Conservation (phyloP, 2,329 filamentous ascomycete species). For the Lachnellula suecica region DNA sequence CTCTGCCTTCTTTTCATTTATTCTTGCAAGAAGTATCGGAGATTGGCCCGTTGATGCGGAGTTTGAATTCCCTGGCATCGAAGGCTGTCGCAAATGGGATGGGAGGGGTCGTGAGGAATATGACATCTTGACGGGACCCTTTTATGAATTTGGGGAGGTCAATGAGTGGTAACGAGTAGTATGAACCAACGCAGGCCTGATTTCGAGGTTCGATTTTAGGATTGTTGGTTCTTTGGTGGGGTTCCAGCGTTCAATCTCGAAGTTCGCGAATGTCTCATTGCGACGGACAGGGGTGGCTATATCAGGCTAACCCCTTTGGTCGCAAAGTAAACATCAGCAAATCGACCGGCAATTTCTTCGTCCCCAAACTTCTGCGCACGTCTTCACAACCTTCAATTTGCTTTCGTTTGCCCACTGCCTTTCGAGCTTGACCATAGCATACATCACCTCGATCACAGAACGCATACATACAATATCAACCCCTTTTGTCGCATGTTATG, state of each 20-base stretch:
- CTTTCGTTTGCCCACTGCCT: background rate
- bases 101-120: conserved; percentile 58
- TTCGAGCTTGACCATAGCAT: background rate
- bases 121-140: conserved; percentile 44
- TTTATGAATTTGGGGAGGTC: background rate
- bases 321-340: background rate
- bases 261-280: background rate
- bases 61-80: conserved; percentile 45
- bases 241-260: too few relatives aligned
- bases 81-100: conserved; percentile 66
- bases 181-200: too few relatives aligned
- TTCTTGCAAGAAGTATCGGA: conserved; percentile 68
- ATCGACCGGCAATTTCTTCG: background rate
- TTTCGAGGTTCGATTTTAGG: too few relatives aligned
- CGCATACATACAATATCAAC: background rate
- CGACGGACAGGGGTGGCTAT: background rate
- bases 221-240: too few relatives aligned
- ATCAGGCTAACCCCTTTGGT: background rate
- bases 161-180: too few relatives aligned
- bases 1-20: conserved; percentile 84
- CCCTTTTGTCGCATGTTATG: conserved; percentile 26
- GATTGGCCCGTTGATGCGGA: conserved; percentile 58
- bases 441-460: background rate
- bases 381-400: background rate
- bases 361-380: background rate